Evolutionary conservation across 805 yeast species (phyloP), one percentile per base, ranked within the genome.

Genomic region (Yarrowia phangngaensis): DNA sequence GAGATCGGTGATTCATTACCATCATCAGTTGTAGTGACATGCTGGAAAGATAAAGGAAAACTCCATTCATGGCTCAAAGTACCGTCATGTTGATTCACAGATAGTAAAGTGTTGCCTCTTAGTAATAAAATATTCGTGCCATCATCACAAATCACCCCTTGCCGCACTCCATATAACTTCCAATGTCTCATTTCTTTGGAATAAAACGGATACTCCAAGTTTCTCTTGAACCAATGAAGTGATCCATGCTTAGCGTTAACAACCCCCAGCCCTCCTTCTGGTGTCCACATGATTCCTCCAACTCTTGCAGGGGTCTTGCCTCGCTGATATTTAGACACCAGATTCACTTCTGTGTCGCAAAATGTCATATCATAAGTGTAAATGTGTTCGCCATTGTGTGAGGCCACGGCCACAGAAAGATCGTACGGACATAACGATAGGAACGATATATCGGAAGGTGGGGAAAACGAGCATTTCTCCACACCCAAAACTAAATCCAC

Each of bases 391-490:
- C 89, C 88, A 45, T 84, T 68, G 16, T 60, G 56, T 8, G 75
- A 72, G 3, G 73, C 72, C 7, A 81, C 74, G 0, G 79, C 72
- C 41, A 82, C 60, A 22, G 74, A 73, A 29, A 75, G 58, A 57
- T 81, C 85, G 59, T 71, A 76, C 0, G 84, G 83, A 0, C 83
- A 79, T 6, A 82, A 58, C 2, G 82, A 76, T 2, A 82, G 59
- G 17, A 26, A 38, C 6, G 45, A 38, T 3, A 38, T 9, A 2
- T 32, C 45, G 1, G 45, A 38, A n/a, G 45, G 45, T 4, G 45
- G 45, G 6, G 45, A 38, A 8, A 38, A 38, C 2, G 45, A 38
- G 32, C 45, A 38, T 17, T 1, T 19, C 20, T 24, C 24, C 8
- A 14, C 16, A 9, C 45, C 45, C 3, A 32, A 22, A 4, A 22